Percentiles rank a stretch among this genome's conserved stretches.
phyloP scores from a whole-genome alignment of 257 asterid genomes.

The Lycium ferocissimum region DNA sequence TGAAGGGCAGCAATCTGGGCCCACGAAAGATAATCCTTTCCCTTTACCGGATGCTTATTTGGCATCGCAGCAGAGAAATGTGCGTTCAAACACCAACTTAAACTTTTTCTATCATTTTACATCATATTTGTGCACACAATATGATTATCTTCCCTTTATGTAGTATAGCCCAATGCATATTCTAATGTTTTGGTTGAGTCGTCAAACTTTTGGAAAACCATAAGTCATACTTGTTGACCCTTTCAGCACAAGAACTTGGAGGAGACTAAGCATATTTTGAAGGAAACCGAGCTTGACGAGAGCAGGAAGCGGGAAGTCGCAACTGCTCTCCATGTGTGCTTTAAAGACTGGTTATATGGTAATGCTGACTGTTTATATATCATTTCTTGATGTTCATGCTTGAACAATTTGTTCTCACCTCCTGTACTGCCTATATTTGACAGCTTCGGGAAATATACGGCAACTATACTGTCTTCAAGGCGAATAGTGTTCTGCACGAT shows the following conservation, averaged over 20 bases:
- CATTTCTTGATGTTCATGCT: background rate
- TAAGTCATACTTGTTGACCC: constrained; percentile 33
- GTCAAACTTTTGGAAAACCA: constrained; percentile 22
- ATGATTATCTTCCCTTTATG: constrained; percentile 5
- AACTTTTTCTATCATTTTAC: background rate
- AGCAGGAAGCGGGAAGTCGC: constrained; percentile 85
- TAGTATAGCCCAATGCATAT: background rate
- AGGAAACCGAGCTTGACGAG: constrained; percentile 87
- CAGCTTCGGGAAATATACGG: constrained; percentile 96
- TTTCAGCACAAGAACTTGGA: constrained; percentile 69
- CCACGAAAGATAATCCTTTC: constrained; percentile 85
- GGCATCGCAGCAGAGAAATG: constrained; percentile 86
- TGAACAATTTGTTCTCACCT: constrained; percentile 4
- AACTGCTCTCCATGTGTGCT: constrained; percentile 80
- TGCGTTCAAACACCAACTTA: constrained; percentile 37
- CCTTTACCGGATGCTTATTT: constrained; percentile 85
- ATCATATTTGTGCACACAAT: background rate
- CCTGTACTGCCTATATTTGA: constrained; percentile 26
- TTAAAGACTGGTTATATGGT: constrained; percentile 98
- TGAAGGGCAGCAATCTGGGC: constrained; percentile 67
- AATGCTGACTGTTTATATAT: constrained; percentile 33
- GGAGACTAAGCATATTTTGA: constrained; percentile 76
- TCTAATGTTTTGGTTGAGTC: background rate
- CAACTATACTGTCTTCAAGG: constrained; percentile 95
- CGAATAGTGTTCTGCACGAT: constrained; percentile 41